A percentile compares a stretch with the other conserved stretches of the same genome.
These are phyloP conservation scores for Biscogniauxia mediterranea DNA, from an alignment of 2,329 filamentous ascomycete species.

Conservation along the genomic window DNA sequence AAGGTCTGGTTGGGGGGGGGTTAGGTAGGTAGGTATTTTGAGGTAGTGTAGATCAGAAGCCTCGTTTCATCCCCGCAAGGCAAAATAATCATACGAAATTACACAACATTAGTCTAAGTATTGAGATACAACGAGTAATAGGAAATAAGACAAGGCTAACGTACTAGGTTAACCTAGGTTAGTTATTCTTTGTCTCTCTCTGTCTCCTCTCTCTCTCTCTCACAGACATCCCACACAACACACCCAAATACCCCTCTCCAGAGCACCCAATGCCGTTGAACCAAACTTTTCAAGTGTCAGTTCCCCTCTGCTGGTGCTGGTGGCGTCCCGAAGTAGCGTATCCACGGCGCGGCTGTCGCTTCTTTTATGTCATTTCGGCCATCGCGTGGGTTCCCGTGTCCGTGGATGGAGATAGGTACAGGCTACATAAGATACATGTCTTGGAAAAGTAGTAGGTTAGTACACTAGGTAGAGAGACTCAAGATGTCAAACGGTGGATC, in stretches of 20 bases:
- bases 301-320: too few species aligned
- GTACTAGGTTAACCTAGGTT: too few species aligned
- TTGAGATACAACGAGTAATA: too few species aligned
- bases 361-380: not conserved
- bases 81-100: not conserved
- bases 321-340: not conserved
- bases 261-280: not conserved
- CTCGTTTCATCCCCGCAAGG: not conserved
- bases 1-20: too few species aligned
- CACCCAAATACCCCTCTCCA: not conserved
- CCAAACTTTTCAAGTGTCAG: not conserved
- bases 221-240: too few species aligned
- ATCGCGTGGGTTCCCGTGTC: not conserved
- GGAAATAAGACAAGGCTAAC: too few species aligned
- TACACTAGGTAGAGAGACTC: not conserved
- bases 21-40: too few species aligned
- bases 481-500: not conserved
- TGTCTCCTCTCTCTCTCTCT: not conserved
- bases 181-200: too few species aligned
- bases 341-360: not conserved
- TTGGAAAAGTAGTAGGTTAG: not conserved
- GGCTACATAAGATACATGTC: not conserved
- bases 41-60: too few species aligned
- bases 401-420: not conserved
- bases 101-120: too few species aligned